Percentiles rank a stretch among this genome's conserved stretches.
Evolutionary conservation across 2,329 filamentous ascomycete species (phyloP).

Genomic region (Colletotrichum gigasporum): DNA sequence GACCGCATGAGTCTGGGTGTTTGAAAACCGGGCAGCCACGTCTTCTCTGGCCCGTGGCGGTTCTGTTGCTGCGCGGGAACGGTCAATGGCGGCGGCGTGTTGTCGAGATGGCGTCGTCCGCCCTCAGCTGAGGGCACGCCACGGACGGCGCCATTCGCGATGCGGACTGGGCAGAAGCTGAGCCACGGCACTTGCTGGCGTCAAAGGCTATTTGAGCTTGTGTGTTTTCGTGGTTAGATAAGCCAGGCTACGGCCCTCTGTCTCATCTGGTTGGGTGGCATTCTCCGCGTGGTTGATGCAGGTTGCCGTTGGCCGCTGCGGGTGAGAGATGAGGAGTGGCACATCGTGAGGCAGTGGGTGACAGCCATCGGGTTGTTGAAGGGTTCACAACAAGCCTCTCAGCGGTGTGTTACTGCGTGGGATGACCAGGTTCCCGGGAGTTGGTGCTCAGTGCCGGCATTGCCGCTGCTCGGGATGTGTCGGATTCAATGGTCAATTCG

Average conservation of each 20-base stretch:
- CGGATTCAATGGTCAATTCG: no score
- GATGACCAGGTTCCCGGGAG: no score
- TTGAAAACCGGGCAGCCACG: no score
- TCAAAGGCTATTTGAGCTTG: background rate
- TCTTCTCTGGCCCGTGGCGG: background rate
- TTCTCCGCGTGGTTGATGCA: background rate
- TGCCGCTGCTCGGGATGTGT: background rate
- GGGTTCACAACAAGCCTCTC: no score
- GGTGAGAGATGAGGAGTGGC: background rate
- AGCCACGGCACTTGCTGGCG: background rate
- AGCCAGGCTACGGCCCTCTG: background rate
- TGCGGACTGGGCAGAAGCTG: slow-evolving; percentile 6
- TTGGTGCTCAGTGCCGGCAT: background rate
- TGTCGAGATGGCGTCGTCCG: background rate
- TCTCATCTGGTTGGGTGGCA: background rate
- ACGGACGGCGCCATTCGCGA: background rate
- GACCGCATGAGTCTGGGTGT: slow-evolving; percentile 3
- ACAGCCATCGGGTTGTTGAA: no score
- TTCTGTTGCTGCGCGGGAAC: background rate
- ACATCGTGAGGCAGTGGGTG: no score
- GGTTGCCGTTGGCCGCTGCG: background rate
- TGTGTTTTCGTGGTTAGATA: background rate
- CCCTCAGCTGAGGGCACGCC: slow-evolving; percentile 23
- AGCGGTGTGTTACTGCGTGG: no score
- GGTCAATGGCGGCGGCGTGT: background rate